A percentile compares a stretch with the other conserved stretches of the same genome.
Conservation (phyloP, 1,284 basidiomycete genomes). For the Cystobasidiaceae sp. region DNA sequence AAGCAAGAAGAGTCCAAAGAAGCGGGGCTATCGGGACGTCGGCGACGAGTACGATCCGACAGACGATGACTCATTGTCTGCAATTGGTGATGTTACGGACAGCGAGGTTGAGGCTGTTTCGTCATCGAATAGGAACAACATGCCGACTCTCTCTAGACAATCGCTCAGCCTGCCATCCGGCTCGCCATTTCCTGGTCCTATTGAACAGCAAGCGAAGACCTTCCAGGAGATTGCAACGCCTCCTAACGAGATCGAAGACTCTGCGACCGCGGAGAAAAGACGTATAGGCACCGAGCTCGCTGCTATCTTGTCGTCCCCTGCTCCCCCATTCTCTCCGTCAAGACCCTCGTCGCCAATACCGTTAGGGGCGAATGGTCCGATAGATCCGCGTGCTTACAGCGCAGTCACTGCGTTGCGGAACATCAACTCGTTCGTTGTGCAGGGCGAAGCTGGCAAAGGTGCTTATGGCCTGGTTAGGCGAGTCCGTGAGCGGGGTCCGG, state of each 20-base stretch:
- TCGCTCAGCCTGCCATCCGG: conserved; percentile 33
- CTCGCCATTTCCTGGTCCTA: neutral
- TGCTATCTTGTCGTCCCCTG: conserved; percentile 1
- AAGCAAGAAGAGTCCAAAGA: neutral
- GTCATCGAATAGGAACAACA: neutral
- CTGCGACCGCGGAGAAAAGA: neutral
- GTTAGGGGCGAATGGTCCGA: conserved; percentile 33
- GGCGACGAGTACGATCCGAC: neutral
- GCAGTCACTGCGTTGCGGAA: conserved; percentile 48
- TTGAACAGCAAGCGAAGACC: too few species aligned
- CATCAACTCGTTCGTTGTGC: conserved; percentile 72
- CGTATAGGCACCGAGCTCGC: neutral
- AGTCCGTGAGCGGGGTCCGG: conserved; percentile 67
- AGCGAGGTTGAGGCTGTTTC: neutral
- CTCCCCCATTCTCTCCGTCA: conserved; percentile 11
- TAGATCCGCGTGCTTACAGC: conserved; percentile 39
- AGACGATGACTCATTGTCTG: neutral
- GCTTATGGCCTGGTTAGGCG: conserved; percentile 95
- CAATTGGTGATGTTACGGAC: neutral
- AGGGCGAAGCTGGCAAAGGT: conserved; percentile 85
- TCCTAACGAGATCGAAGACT: neutral
- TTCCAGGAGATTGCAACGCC: neutral
- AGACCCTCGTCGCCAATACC: conserved; percentile 24
- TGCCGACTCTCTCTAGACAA: conserved; percentile 36
- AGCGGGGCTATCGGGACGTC: neutral